phyloP scores from a whole-genome alignment of 176 grass and related monocot genomes.

The Hordeum marinum region DNA sequence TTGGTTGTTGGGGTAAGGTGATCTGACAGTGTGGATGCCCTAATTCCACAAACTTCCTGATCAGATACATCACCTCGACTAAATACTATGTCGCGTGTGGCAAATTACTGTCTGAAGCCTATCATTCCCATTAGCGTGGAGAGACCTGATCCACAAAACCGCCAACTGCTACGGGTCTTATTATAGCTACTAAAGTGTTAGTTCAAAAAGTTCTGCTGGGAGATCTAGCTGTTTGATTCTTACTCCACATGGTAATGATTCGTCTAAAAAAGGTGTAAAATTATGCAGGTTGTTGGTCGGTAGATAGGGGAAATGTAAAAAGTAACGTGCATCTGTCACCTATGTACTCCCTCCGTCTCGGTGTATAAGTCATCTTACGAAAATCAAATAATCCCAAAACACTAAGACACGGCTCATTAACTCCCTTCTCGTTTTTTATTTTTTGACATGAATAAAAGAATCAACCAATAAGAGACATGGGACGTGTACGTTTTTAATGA shows the following conservation, averaged over 20 bases:
- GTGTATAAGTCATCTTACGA: too few species aligned
- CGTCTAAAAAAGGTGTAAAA: not conserved
- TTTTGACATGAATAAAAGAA: too few species aligned
- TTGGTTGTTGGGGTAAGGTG: slow-evolving; percentile 17
- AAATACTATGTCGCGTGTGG: not conserved
- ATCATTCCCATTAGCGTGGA: not conserved
- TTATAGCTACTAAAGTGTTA: not conserved
- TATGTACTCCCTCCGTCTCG: too few species aligned
- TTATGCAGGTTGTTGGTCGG: not conserved
- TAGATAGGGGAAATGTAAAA: not conserved
- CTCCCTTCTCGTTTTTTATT: too few species aligned
- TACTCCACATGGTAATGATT: not conserved
- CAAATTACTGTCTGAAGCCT: not conserved
- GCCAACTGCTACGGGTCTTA: not conserved
- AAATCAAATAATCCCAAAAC: too few species aligned
- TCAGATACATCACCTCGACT: not conserved
- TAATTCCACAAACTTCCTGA: not conserved
- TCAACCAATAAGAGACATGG: too few species aligned
- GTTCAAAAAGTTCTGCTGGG: not conserved
- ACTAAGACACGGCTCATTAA: too few species aligned
- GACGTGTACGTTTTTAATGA: too few species aligned
- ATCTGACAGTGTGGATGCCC: not conserved
- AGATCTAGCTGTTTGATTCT: not conserved
- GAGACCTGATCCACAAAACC: not conserved
- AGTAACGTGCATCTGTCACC: not conserved